These are phyloP conservation scores for Athelia sp. DNA, from an alignment of 1,284 basidiomycete genomes.

Conservation along the genomic window DNA sequence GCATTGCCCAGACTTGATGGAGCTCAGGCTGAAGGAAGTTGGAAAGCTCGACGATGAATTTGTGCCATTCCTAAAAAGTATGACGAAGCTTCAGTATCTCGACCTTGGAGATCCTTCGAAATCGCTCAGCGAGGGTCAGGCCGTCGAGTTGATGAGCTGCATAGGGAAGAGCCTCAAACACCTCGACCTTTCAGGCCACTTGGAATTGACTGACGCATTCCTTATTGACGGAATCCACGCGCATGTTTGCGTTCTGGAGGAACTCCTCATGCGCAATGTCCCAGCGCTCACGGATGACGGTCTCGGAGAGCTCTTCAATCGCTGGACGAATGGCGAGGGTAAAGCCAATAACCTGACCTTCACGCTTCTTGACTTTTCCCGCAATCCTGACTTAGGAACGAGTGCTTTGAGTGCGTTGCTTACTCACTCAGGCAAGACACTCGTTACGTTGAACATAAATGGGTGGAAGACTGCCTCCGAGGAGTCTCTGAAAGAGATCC, in stretches of 20 bases:
- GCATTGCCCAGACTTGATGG: constrained; percentile 56
- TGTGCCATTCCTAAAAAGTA: constrained; percentile 44
- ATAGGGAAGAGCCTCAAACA: constrained; percentile 44
- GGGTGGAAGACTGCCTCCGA: constrained; percentile 65
- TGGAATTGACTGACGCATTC: constrained; percentile 22
- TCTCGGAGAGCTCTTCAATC: constrained; percentile 62
- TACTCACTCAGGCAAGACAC: constrained; percentile 57
- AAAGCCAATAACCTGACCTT: constrained; percentile 41
- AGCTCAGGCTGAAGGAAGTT: constrained; percentile 78
- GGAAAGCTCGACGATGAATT: constrained; percentile 69
- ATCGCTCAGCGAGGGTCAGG: constrained; percentile 53
- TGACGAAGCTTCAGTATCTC: constrained; percentile 46
- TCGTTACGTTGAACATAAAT: constrained; percentile 74
- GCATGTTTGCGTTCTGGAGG: constrained; percentile 45
- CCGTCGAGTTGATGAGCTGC: constrained; percentile 48
- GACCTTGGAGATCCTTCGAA: constrained; percentile 55
- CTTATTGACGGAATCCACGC: constrained; percentile 60
- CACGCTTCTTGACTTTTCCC: constrained; percentile 49
- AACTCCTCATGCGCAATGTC: constrained; percentile 56
- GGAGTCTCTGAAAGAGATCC: constrained; percentile 52
- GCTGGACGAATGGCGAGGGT: constrained; percentile 16
- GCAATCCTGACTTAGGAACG: constrained; percentile 55
- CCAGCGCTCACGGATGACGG: constrained; percentile 67
- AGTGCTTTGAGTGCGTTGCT: constrained; percentile 63
- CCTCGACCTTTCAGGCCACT: constrained; percentile 43